These are phyloP conservation scores for Pyrus bretschneideri DNA, from an alignment of 306 rosid genomes.

Conservation along the genomic window DNA sequence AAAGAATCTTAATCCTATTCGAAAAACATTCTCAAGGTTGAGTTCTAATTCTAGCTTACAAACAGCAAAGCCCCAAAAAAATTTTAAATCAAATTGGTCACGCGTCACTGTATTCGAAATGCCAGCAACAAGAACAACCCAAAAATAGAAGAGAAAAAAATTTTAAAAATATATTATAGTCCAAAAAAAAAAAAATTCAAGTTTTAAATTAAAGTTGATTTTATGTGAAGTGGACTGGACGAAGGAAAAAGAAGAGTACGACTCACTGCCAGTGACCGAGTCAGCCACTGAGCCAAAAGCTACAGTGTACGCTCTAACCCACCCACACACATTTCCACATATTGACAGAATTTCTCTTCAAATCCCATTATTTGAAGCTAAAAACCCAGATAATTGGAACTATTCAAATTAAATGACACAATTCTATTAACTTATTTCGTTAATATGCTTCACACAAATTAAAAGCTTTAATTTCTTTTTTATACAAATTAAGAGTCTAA, in stretches of 20 bases:
- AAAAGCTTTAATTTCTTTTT: too few species aligned
- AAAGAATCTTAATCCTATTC: background rate
- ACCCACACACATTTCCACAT: background rate
- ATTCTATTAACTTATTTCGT: too few species aligned
- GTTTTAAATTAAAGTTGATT: conserved; percentile 65
- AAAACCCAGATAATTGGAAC: fast-evolving
- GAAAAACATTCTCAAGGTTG: conserved; percentile 2
- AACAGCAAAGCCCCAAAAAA: conserved; percentile 26
- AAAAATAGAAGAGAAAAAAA: background rate
- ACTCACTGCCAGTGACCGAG: background rate
- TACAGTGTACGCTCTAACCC: conserved; percentile 26
- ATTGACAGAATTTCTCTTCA: too few species aligned
- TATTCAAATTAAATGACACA: too few species aligned
- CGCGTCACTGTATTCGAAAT: conserved; percentile 49
- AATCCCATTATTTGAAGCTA: too few species aligned
- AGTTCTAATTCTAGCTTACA: background rate
- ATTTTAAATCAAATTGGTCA: conserved; percentile 29
- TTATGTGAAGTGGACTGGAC: conserved; percentile 57
- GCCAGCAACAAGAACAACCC: conserved; percentile 7
- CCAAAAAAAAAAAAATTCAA: conserved; percentile 7
- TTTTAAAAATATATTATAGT: background rate
- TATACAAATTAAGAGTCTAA: too few species aligned
- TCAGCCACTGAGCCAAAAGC: background rate
- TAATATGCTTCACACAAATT: too few species aligned
- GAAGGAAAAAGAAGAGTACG: background rate